Evolutionary conservation across 148 eudicot genomes (phyloP), one percentile per base, ranked within the genome.

Genomic region (Pouteria glomerata): DNA sequence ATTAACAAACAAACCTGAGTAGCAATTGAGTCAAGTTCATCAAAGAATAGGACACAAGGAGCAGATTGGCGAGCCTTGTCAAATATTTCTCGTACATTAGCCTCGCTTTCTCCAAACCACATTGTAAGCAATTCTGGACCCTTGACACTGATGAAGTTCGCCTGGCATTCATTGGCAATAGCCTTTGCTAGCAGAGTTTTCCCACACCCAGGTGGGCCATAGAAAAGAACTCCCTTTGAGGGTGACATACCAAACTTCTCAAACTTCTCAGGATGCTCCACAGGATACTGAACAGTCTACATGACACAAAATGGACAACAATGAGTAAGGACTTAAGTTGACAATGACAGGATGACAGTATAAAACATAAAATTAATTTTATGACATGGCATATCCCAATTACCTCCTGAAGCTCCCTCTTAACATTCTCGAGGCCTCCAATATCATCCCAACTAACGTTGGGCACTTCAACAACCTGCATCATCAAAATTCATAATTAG

Each of bases 71-170:
- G 83, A 39, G 96, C 96, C 84, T 90, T 90, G 82, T 90, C 96
- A 66, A 90, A 90, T 34, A 90, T 84, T 73, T 90, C 96, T 51
- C 96, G 53, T 21, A 90, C 96, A 77, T 90, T 90, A 63, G 96
- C 96, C 73, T 90, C 96, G 72, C 96, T 90, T 75, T 90, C 96
- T 47, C 96, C 96, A 74, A 90, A 90, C 96, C 96, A 90, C 96
- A 90, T 90, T 0, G 96, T 90, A 27, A 90, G 84, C 80, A 90
- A 66, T 71, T 90, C 92, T 33, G 96, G 96, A 56, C 96, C 96
- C 62, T 90, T 90, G 57, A 90, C 73, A 76, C 96, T 88, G 48
- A 90, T 90, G 73, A 90, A 90, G 74, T 90, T 90, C 7, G 96
- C 96, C 73, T 90, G 92, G 41, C 96, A 90, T 68, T 90, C 96